Conservation (phyloP, 2,329 filamentous ascomycete genomes). For the Teratosphaeria gauchensis region DNA sequence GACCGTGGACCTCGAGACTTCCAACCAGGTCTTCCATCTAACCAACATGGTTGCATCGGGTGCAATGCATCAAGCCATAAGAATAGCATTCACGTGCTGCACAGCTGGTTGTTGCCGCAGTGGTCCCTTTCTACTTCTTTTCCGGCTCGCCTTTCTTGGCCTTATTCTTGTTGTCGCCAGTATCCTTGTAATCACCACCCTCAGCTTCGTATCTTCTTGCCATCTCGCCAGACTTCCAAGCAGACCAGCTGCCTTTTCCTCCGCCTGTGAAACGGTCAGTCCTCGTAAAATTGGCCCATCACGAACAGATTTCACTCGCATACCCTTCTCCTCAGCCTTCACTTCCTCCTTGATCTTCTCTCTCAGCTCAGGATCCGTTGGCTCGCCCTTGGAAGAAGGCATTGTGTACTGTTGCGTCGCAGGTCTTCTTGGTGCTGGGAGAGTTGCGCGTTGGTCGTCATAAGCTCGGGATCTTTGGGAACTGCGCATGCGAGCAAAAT, state of each 20-base stretch:
- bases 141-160: constrained; percentile 23
- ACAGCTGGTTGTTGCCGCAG: not conserved
- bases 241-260: constrained; percentile 21
- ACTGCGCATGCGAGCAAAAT: not conserved
- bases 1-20: not conserved
- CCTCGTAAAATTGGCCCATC: not conserved
- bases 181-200: constrained; percentile 24
- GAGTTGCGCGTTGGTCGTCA: not conserved
- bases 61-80: not conserved
- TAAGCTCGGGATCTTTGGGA: not conserved
- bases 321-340: constrained; percentile 24
- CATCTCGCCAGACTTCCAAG: constrained; percentile 25
- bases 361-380: constrained; percentile 23
- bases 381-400: constrained; percentile 24
- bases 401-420: constrained; percentile 8
- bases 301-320: not conserved
- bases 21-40: not conserved
- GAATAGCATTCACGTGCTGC: not conserved
- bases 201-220: constrained; percentile 21
- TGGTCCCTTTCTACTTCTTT: constrained; percentile 16
- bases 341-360: constrained; percentile 27
- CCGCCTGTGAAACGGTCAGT: constrained; percentile 13
- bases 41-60: not conserved
- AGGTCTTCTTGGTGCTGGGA: not conserved
- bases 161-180: constrained; percentile 21